Evolutionary conservation across 129 eudicot genomes (phyloP), one percentile per base, ranked within the genome.

Genomic region (Chrysanthemum lavandulifolium): DNA sequence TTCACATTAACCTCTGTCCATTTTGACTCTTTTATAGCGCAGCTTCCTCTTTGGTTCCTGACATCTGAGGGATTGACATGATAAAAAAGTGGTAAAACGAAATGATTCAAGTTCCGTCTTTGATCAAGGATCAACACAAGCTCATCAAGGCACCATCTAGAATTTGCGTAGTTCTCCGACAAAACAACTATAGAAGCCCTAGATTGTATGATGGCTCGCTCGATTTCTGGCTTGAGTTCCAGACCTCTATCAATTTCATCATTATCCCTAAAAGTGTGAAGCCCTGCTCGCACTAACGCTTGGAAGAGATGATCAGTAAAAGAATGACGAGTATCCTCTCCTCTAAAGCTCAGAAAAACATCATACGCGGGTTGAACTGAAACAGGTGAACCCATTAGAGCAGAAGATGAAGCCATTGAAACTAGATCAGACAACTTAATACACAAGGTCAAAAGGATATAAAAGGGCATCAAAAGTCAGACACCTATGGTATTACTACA

Each of bases 61-160:
- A 73, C 78, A 62, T 62, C 33, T 0, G 78, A 62, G 3, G 78
- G 78, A 29, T 62, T 14, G 2, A 73, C 78, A 8, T 62, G 40
- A 63, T 73, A 73, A 63, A 73, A 73, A 14, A 73, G 33, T 0
- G 45, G 78, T 13, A 62, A 55, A 31, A 73, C 63, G 1, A 50
- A 73, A 16, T 63, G 64, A 31, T 16, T 12, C 25, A 6, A 13
- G 13, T 62, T 50, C 19, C 43, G 19, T 25, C 23, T 62, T 12
- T 51, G 71, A 31, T 73, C 40, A 12, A 73, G 64, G 54, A 73
- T 73, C 43, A 73, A 51, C 53, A 49, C 52, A 50, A 73, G 69
- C 77, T 73, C 77, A n/a, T 73, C 61, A 25, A 73, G 67, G 15
- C 76, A 55, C 64, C 75, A 56, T 9, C 23, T 58, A 2, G 65